Percentiles rank a stretch among this genome's conserved stretches.
Conservation (phyloP, 1,139 yeast genomes). For the Hyphopichia buzzinii region DNA sequence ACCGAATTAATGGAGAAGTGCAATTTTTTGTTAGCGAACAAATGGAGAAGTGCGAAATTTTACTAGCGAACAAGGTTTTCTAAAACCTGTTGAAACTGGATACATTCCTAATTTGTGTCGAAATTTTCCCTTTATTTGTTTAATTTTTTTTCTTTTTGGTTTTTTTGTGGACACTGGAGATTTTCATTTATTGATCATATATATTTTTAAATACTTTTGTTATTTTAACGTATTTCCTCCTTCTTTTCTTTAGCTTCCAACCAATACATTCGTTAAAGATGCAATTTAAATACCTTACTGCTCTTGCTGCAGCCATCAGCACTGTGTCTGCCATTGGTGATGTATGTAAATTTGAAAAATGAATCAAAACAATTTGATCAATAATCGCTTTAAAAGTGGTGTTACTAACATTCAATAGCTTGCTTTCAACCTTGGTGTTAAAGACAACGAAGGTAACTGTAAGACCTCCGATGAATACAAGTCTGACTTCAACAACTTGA, state of each 20-base stretch:
- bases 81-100: neutral
- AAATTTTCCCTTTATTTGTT: slow-evolving; percentile 2
- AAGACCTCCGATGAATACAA: slow-evolving; percentile 67
- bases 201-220: neutral
- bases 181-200: neutral
- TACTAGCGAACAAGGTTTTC: too few relatives aligned
- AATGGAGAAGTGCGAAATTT: too few relatives aligned
- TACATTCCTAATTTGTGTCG: slow-evolving; percentile 2
- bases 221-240: neutral
- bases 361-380: neutral
- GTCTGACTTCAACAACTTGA: slow-evolving; percentile 57
- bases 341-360: slow-evolving; percentile 32
- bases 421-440: slow-evolving; percentile 82
- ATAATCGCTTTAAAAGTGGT: neutral
- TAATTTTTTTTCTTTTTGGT: slow-evolving; percentile 1
- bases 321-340: slow-evolving; percentile 44
- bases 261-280: slow-evolving; percentile 15
- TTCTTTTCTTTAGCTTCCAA: slow-evolving; percentile 1
- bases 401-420: slow-evolving; percentile 23
- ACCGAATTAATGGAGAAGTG: too few relatives aligned
- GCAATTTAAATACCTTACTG: slow-evolving; percentile 42
- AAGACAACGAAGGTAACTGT: slow-evolving; percentile 67
- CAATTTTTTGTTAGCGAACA: too few relatives aligned
- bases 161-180: slow-evolving; percentile 1
- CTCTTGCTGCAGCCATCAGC: slow-evolving; percentile 36